Percentiles rank a stretch among this genome's conserved stretches.
phyloP scores from a whole-genome alignment of 2,329 filamentous ascomycete genomes.

The Colletotrichum lini region DNA sequence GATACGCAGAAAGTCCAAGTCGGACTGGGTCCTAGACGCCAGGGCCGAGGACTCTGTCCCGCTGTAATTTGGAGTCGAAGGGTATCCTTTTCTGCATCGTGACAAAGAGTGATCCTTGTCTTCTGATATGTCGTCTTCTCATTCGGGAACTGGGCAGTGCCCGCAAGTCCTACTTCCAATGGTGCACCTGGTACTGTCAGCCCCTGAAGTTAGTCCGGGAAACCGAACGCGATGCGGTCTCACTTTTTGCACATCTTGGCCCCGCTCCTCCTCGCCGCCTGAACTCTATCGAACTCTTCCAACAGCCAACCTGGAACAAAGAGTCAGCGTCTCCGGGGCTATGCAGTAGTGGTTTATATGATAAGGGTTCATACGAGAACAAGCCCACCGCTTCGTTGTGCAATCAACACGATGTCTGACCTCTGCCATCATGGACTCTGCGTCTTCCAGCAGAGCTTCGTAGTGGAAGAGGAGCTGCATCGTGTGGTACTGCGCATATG shows the following conservation, averaged over 20 bases:
- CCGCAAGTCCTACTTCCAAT: constrained; percentile 34
- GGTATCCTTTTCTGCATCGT: not conserved
- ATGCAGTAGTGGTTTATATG: not conserved
- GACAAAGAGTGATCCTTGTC: not conserved
- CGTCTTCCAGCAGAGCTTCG: constrained; percentile 51
- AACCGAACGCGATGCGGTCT: not conserved
- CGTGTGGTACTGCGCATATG: constrained; percentile 53
- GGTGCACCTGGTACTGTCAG: constrained; percentile 32
- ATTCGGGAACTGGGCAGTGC: constrained; percentile 34
- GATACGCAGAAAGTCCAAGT: not conserved
- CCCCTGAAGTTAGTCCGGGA: not conserved
- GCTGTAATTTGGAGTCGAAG: too few relatives aligned
- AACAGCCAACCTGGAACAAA: constrained; percentile 14
- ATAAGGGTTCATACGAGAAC: constrained; percentile 48
- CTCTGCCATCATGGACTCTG: constrained; percentile 51
- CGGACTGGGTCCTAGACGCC: not conserved
- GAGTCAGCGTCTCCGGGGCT: not conserved
- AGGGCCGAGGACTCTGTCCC: not conserved
- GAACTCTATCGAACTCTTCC: constrained; percentile 36
- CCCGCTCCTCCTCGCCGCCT: constrained; percentile 28
- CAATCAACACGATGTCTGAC: constrained; percentile 53
- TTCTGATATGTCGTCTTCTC: not conserved
- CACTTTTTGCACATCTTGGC: constrained; percentile 35
- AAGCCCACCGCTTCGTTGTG: constrained; percentile 53
- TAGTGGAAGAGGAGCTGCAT: constrained; percentile 52